A percentile compares a stretch with the other conserved stretches of the same genome.
Evolutionary conservation across 345 rosid genomes (phyloP).

Genomic region (Eucalyptus pauciflora): DNA sequence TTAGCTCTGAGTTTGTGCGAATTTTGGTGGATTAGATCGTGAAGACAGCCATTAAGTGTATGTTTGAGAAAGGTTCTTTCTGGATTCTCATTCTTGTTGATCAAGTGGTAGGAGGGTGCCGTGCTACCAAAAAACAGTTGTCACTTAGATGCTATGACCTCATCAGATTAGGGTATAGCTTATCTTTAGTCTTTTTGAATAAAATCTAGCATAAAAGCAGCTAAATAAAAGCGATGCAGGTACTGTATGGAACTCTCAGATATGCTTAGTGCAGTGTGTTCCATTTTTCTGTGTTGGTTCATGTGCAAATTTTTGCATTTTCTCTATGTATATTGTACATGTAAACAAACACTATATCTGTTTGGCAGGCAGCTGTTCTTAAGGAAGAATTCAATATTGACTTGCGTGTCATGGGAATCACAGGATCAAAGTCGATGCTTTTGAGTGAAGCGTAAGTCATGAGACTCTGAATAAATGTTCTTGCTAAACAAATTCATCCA

Average conservation of each 20-base stretch:
- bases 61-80: neutral
- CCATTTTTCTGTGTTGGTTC: neutral
- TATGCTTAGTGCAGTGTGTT: neutral
- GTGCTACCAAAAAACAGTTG: neutral
- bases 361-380: constrained; percentile 57
- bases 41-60: neutral
- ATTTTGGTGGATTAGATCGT: neutral
- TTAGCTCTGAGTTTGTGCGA: neutral
- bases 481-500: neutral
- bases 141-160: neutral
- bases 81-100: neutral
- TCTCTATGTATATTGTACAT: neutral
- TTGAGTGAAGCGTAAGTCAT: constrained; percentile 75
- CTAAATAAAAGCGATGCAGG: neutral
- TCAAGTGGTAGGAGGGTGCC: neutral
- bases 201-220: neutral
- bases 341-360: neutral
- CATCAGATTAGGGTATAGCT: neutral
- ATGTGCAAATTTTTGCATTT: neutral
- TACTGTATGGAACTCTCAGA: neutral
- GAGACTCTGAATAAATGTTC: neutral
- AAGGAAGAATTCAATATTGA: constrained; percentile 97
- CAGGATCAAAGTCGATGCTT: constrained; percentile 70
- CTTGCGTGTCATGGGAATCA: constrained; percentile 93
- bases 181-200: neutral